Conservation (phyloP, 768 basidiomycete genomes). For the Agaricus sinodeliciosus region DNA sequence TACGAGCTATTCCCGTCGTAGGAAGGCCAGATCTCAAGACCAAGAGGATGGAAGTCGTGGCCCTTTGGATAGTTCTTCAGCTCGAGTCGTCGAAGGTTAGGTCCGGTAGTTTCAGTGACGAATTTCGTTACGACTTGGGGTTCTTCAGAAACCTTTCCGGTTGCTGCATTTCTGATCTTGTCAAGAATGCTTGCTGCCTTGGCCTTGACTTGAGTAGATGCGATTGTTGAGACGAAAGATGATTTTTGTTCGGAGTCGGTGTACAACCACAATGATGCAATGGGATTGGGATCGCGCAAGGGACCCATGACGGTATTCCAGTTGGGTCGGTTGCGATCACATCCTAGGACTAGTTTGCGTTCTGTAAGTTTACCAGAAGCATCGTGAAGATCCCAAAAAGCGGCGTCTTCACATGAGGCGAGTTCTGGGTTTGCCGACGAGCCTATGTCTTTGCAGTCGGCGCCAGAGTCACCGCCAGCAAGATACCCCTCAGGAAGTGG, state of each 20-base stretch:
- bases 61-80: constrained; percentile 46
- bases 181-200: constrained; percentile 12
- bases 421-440: constrained; percentile 26
- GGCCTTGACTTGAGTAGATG: background rate
- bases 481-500: constrained; percentile 46
- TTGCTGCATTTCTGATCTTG: constrained; percentile 5
- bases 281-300: constrained; percentile 46
- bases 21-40: constrained; percentile 52
- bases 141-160: constrained; percentile 1
- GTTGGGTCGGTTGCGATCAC: constrained; percentile 46
- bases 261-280: constrained; percentile 60
- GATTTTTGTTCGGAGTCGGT: constrained; percentile 8
- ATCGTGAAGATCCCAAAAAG: constrained; percentile 56
- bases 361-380: constrained; percentile 28
- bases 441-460: constrained; percentile 36
- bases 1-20: constrained; percentile 40
- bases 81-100: constrained; percentile 30
- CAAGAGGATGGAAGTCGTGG: constrained; percentile 71
- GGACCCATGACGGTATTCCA: constrained; percentile 84
- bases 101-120: constrained; percentile 7
- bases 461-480: constrained; percentile 38
- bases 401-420: constrained; percentile 58
- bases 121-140: background rate
- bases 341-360: constrained; percentile 41
- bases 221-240: background rate